These are phyloP conservation scores for Russula sp. DNA, from an alignment of 768 basidiomycete species.

Conservation along the genomic window DNA sequence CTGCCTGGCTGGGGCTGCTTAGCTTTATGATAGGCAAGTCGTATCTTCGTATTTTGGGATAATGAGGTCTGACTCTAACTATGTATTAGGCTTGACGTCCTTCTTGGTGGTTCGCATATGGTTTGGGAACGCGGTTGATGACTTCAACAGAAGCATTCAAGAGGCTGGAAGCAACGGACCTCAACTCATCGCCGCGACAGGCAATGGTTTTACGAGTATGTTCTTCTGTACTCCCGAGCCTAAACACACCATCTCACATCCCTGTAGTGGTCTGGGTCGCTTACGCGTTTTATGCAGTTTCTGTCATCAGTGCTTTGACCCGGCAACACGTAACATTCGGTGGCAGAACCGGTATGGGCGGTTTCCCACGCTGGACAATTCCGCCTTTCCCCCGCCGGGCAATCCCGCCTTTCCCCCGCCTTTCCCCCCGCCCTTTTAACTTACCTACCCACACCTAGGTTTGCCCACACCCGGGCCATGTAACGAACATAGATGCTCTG, in stretches of 20 bases:
- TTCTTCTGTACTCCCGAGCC: conserved; percentile 27
- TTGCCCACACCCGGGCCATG: too few relatives aligned
- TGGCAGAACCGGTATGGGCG: too few relatives aligned
- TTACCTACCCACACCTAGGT: too few relatives aligned
- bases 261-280: conserved; percentile 72
- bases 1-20: conserved; percentile 73
- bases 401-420: too few relatives aligned
- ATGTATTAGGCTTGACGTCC: conserved; percentile 54
- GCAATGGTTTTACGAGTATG: conserved; percentile 76
- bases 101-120: conserved; percentile 76
- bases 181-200: conserved; percentile 55
- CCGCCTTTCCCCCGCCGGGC: too few relatives aligned
- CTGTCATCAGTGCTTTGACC: conserved; percentile 65
- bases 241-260: conserved; percentile 9
- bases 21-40: conserved; percentile 69
- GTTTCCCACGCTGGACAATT: too few relatives aligned
- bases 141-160: conserved; percentile 66
- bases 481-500: too few relatives aligned
- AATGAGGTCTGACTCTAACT: not conserved
- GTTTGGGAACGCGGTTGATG: conserved; percentile 75
- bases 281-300: conserved; percentile 70
- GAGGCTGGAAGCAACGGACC: conserved; percentile 54
- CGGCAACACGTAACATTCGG: conserved; percentile 60
- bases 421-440: too few relatives aligned
- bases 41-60: not conserved